Conservation (phyloP, 2,329 filamentous ascomycete species). For the Seiridium cupressi region DNA sequence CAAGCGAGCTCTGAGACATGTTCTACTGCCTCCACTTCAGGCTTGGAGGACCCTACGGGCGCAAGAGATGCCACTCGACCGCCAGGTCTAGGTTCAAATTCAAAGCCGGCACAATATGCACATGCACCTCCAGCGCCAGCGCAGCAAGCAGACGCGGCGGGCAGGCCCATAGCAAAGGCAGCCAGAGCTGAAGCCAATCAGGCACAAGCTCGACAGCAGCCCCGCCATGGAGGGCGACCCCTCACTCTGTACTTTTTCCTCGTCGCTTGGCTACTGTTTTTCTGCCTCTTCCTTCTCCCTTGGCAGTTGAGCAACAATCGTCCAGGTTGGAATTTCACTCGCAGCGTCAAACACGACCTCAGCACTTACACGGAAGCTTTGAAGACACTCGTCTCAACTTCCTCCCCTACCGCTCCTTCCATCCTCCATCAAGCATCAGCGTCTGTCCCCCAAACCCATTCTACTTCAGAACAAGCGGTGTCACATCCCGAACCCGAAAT, state of each 20-base stretch:
- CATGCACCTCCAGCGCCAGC: constrained; percentile 13
- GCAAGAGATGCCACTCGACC: neutral
- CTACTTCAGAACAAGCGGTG: constrained; percentile 9
- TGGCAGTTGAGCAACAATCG: constrained; percentile 24
- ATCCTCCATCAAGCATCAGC: neutral
- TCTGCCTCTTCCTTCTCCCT: constrained; percentile 28
- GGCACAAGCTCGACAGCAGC: constrained; percentile 4
- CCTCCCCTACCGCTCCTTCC: constrained; percentile 10
- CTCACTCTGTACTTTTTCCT: constrained; percentile 30
- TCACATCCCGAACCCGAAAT: constrained; percentile 13
- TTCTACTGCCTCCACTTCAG: neutral
- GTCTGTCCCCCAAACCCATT: no score
- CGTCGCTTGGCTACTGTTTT: constrained; percentile 19
- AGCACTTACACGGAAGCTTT: constrained; percentile 21
- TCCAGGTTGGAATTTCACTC: constrained; percentile 23
- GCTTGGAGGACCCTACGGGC: constrained; percentile 7
- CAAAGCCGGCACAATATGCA: neutral
- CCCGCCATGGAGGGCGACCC: constrained; percentile 24
- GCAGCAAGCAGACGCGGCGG: constrained; percentile 3
- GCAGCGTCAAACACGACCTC: constrained; percentile 23
- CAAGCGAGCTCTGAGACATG: neutral
- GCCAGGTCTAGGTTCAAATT: neutral
- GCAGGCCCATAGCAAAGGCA: neutral
- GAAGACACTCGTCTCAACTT: constrained; percentile 10
- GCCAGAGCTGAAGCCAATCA: constrained; percentile 9